Conservation (phyloP, 805 yeast genomes). For the Saturnispora mendoncae region DNA sequence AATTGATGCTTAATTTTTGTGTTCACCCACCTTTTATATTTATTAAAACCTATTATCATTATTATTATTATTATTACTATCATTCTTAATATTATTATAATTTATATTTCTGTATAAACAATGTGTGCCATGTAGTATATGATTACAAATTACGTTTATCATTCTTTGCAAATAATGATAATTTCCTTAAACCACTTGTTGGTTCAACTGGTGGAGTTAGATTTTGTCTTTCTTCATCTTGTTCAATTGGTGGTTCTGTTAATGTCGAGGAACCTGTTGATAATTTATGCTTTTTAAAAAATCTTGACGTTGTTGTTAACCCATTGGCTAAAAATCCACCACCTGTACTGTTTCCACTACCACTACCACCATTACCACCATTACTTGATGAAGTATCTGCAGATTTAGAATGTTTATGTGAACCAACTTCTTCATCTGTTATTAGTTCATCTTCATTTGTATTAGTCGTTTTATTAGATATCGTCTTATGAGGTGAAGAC, state of each 20-base stretch:
- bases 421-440: slow-evolving; percentile 11
- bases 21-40: too few species aligned
- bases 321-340: slow-evolving; percentile 4
- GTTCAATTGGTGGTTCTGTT: slow-evolving; percentile 4
- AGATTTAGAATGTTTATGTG: slow-evolving; percentile 6
- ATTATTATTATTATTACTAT: neutral
- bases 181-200: slow-evolving; percentile 20
- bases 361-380: slow-evolving; percentile 1
- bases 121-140: too few species aligned
- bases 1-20: slow-evolving; percentile 49
- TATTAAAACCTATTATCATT: too few species aligned
- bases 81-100: neutral
- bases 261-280: slow-evolving; percentile 9
- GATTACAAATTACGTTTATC: slow-evolving; percentile 13
- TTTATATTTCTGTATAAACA: neutral
- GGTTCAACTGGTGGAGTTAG: neutral
- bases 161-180: slow-evolving; percentile 27
- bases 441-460: slow-evolving; percentile 2
- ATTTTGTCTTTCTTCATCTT: neutral
- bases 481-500: slow-evolving; percentile 26
- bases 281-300: slow-evolving; percentile 6
- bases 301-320: slow-evolving; percentile 6
- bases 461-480: slow-evolving; percentile 15
- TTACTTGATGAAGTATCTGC: neutral
- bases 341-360: slow-evolving; percentile 11